phyloP scores from a whole-genome alignment of 140 eudicot species.

The Eryngium alpinum region DNA sequence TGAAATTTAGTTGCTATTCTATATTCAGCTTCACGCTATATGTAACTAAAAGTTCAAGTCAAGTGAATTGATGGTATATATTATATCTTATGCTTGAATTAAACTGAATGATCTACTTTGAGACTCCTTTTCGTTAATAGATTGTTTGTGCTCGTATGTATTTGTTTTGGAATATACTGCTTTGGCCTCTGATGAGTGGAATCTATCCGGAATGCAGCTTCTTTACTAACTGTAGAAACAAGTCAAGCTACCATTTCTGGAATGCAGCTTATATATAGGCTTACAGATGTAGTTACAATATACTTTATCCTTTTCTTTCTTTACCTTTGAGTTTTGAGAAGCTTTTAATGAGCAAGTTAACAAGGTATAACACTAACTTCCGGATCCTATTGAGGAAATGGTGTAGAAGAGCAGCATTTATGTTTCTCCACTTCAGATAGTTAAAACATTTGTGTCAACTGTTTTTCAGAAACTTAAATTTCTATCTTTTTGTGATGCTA shows the following conservation, averaged over 20 bases:
- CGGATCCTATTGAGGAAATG: neutral
- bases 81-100: neutral
- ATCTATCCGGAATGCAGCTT: neutral
- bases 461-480: neutral
- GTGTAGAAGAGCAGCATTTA: neutral
- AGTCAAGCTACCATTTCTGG: neutral
- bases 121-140: neutral
- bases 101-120: no score
- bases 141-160: neutral
- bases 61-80: neutral
- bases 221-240: neutral
- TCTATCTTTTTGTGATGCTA: neutral
- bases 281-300: neutral
- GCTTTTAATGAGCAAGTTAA: neutral
- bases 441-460: neutral
- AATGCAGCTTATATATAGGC: neutral
- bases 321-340: neutral
- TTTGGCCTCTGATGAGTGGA: neutral
- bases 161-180: neutral
- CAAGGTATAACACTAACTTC: neutral
- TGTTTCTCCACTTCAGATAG: neutral
- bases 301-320: neutral
- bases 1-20: neutral
- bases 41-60: neutral
- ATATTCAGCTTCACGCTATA: neutral